Evolutionary conservation across 768 basidiomycete genomes (phyloP).

Genomic region (Brasilioporus rufonigricans): DNA sequence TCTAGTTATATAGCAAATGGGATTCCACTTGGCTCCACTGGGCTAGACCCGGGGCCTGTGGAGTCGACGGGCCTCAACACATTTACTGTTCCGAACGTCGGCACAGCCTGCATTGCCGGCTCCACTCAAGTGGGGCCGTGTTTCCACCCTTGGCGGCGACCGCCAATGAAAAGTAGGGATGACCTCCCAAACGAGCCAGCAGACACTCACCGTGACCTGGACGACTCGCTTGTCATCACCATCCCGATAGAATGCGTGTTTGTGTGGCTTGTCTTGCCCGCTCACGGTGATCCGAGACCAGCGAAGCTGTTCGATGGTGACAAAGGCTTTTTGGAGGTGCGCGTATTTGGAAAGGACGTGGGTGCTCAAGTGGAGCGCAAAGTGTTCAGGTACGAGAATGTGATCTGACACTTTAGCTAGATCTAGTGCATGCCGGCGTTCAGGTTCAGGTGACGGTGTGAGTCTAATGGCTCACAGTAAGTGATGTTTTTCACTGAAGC

Average conservation of each 20-base stretch:
- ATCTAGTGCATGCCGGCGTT: conserved; percentile 39
- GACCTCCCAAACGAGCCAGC: conserved; percentile 6
- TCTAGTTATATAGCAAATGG: conserved; percentile 14
- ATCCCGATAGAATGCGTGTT: conserved; percentile 83
- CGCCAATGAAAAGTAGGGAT: neutral
- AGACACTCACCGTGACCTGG: conserved; percentile 47
- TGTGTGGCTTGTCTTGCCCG: conserved; percentile 49
- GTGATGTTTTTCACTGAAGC: conserved; percentile 64
- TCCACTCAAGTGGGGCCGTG: conserved; percentile 12
- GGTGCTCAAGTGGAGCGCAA: conserved; percentile 83
- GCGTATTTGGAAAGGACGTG: conserved; percentile 80
- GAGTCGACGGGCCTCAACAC: conserved; percentile 5
- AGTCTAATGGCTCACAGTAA: conserved; percentile 42
- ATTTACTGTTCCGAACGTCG: neutral
- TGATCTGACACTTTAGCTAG: conserved; percentile 89
- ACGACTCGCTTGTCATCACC: conserved; percentile 85
- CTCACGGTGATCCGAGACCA: conserved; percentile 76
- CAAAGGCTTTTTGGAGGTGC: conserved; percentile 67
- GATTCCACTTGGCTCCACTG: conserved; percentile 19
- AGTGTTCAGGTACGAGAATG: conserved; percentile 77
- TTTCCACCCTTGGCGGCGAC: conserved; percentile 2
- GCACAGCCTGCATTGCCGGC: conserved; percentile 14
- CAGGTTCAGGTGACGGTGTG: too few species aligned
- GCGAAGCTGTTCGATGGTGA: conserved; percentile 75
- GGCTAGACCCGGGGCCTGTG: conserved; percentile 21